These are phyloP conservation scores for Sclerotinia spermophila DNA, from an alignment of 2,329 filamentous ascomycete genomes.

Conservation along the genomic window DNA sequence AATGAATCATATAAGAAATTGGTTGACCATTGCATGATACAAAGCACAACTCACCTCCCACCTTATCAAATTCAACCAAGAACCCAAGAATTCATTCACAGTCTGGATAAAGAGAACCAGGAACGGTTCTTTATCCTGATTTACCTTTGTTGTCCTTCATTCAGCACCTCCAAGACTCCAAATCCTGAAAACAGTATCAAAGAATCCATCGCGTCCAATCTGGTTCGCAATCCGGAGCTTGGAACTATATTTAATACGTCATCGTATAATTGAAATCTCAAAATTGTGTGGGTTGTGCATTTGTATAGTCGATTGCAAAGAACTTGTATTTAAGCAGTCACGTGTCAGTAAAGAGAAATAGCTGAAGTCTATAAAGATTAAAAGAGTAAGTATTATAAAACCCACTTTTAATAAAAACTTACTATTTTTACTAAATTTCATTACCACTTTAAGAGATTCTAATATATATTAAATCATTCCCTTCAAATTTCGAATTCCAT, in stretches of 20 bases:
- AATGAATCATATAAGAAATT: constrained; percentile 2
- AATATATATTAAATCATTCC: too few relatives aligned
- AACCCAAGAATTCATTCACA: not conserved
- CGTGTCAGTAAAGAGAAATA: too few relatives aligned
- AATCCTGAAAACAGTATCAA: not conserved
- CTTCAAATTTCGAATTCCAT: too few relatives aligned
- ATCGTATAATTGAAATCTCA: not conserved
- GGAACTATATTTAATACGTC: not conserved
- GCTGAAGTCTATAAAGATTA: too few relatives aligned
- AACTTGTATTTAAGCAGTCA: too few relatives aligned
- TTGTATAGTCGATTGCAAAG: not conserved
- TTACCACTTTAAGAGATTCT: too few relatives aligned
- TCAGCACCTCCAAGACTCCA: not conserved
- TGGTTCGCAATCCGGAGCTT: not conserved
- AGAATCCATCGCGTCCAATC: not conserved
- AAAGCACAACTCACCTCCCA: not conserved
- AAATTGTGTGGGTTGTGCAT: not conserved
- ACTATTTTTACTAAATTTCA: too few relatives aligned
- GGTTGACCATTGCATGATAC: not conserved
- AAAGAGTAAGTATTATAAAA: too few relatives aligned
- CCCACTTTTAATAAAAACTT: too few relatives aligned
- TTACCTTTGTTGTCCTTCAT: not conserved
- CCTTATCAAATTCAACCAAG: not conserved
- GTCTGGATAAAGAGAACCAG: not conserved
- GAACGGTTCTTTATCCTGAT: not conserved